Conservation (phyloP, 148 eudicot genomes). For the Rhododendron griersonianum region DNA sequence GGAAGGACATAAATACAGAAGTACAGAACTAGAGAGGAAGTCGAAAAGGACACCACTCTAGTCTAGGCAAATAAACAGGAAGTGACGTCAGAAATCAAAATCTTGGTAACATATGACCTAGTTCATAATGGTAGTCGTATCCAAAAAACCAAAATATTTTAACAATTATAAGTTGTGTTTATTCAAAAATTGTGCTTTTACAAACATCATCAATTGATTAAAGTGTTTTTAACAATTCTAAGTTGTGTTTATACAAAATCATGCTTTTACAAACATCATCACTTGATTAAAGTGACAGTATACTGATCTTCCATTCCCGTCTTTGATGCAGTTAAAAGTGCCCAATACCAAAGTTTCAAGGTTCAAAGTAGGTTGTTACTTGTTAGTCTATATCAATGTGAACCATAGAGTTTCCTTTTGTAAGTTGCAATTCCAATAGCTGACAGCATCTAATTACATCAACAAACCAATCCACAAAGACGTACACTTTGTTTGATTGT, state of each 20-base stretch:
- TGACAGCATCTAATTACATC: neutral
- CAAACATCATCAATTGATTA: neutral
- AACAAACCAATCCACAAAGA: neutral
- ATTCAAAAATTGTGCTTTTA: neutral
- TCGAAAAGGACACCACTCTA: neutral
- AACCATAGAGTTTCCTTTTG: neutral
- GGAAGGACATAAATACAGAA: neutral
- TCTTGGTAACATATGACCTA: neutral
- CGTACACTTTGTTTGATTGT: neutral
- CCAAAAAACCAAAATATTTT: neutral
- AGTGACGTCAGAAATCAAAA: conserved; percentile 2
- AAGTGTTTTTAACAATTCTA: neutral
- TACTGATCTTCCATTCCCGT: neutral
- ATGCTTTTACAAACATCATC: neutral
- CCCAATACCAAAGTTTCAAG: neutral
- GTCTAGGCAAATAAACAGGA: neutral
- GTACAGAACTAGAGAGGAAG: neutral
- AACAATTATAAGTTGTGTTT: neutral
- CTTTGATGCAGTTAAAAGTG: neutral
- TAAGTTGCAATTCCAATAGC: neutral
- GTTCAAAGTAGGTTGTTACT: neutral
- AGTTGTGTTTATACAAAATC: neutral
- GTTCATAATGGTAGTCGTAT: neutral
- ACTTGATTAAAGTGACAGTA: conserved; percentile 1
- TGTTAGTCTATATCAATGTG: neutral